These are phyloP conservation scores for Colletotrichum ledebouriae DNA, from an alignment of 2,329 filamentous ascomycete species.

Conservation along the genomic window DNA sequence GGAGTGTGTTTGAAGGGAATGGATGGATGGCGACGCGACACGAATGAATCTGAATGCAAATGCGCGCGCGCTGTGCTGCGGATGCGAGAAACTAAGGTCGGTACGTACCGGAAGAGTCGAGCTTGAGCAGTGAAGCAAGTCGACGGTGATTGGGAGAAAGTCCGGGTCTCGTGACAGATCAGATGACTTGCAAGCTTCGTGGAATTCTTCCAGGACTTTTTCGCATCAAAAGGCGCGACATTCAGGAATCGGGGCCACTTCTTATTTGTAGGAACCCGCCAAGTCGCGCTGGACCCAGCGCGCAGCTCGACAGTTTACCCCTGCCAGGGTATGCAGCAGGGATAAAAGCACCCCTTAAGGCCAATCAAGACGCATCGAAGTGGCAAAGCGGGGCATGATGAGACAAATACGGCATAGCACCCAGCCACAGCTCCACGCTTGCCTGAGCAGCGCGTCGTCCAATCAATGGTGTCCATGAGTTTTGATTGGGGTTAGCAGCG, in stretches of 20 bases:
- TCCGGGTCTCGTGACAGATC: constrained; percentile 41
- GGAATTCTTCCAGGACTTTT: constrained; percentile 41
- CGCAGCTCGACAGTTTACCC: constrained; percentile 34
- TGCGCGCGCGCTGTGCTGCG: not conserved
- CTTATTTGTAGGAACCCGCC: constrained; percentile 58
- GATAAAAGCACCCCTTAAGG: not conserved
- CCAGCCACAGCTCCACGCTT: constrained; percentile 19
- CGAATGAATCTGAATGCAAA: not conserved
- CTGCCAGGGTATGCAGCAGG: constrained; percentile 34
- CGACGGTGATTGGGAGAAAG: not conserved
- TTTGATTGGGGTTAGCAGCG: constrained; percentile 10
- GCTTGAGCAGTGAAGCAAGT: not conserved
- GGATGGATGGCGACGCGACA: constrained; percentile 19
- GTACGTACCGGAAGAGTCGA: constrained; percentile 35
- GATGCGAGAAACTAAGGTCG: constrained; percentile 35
- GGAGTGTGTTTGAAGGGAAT: not conserved
- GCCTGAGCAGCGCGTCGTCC: constrained; percentile 28
- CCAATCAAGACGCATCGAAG: constrained; percentile 11
- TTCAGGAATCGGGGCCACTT: constrained; percentile 56
- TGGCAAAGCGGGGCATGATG: constrained; percentile 21
- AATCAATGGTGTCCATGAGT: constrained; percentile 14
- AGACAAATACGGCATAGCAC: constrained; percentile 42
- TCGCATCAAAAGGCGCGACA: constrained; percentile 48
- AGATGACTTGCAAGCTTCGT: constrained; percentile 42
- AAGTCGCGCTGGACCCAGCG: constrained; percentile 39